These are phyloP conservation scores for Hypholoma fasciculare DNA, from an alignment of 768 basidiomycete species.

Conservation along the genomic window DNA sequence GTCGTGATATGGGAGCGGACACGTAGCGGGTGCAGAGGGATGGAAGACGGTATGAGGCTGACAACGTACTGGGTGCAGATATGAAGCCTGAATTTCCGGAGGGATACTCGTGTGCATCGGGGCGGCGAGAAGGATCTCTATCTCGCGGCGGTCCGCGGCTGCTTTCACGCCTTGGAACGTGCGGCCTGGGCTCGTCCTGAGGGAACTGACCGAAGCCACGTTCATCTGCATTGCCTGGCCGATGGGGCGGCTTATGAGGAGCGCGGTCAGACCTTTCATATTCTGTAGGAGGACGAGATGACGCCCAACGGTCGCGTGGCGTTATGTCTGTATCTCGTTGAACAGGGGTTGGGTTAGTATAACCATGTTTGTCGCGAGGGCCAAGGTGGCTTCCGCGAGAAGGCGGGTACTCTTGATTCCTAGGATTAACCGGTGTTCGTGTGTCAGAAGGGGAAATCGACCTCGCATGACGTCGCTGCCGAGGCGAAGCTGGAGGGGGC, in stretches of 20 bases:
- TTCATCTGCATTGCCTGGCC: conserved; percentile 10
- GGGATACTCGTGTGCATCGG: conserved; percentile 26
- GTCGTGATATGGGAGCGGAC: conserved; percentile 18
- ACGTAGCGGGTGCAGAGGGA: conserved; percentile 23
- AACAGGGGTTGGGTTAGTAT: conserved; percentile 28
- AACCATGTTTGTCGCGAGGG: conserved; percentile 24
- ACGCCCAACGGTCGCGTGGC: conserved; percentile 18
- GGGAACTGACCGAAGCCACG: conserved; percentile 10
- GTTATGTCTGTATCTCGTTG: conserved; percentile 26
- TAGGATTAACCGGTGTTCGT: conserved; percentile 16
- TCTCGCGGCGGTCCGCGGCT: conserved; percentile 28
- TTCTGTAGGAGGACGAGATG: conserved; percentile 19
- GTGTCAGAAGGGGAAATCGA: conserved; percentile 24
- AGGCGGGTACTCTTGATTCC: conserved; percentile 17
- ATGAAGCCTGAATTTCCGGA: conserved; percentile 32
- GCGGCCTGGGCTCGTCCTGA: conserved; percentile 20
- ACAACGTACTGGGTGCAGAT: conserved; percentile 62
- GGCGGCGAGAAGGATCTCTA: conserved; percentile 24
- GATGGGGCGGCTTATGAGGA: conserved; percentile 14
- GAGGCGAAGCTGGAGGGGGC: conserved; percentile 26
- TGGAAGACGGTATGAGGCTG: conserved; percentile 50
- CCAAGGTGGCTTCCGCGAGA: conserved; percentile 23
- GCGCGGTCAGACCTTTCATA: conserved; percentile 20
- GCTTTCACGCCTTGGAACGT: conserved; percentile 23
- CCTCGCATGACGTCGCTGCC: conserved; percentile 26